These are phyloP conservation scores for Botrytis paeoniae DNA, from an alignment of 2,329 filamentous ascomycete genomes.

Conservation along the genomic window DNA sequence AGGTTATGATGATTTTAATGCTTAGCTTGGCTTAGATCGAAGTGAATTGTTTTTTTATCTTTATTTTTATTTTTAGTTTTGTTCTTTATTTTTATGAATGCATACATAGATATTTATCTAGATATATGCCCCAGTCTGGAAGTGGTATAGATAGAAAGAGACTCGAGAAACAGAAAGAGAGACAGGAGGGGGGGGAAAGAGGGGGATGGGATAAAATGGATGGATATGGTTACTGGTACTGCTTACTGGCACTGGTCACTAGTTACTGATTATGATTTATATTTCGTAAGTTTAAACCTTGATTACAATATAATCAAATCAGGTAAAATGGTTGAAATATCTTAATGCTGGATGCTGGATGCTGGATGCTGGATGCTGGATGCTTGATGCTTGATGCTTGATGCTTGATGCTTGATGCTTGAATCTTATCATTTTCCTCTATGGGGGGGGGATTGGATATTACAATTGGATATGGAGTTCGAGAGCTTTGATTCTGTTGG, in stretches of 20 bases:
- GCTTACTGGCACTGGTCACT: no score
- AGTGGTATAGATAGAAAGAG: not conserved
- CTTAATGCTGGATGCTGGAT: not conserved
- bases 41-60: not conserved
- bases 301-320: not conserved
- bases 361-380: no score
- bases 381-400: not conserved
- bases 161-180: not conserved
- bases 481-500: not conserved
- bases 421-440: not conserved
- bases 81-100: not conserved
- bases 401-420: not conserved
- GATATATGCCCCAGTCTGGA: not conserved
- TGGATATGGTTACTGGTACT: not conserved
- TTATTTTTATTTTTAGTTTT: not conserved
- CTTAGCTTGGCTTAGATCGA: not conserved
- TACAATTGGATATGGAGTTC: not conserved
- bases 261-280: no score
- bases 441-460: not conserved
- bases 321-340: not conserved
- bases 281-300: not conserved
- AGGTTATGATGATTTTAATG: not conserved
- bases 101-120: not conserved
- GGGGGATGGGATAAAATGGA: not conserved
- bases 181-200: not conserved